Percentiles rank a stretch among this genome's conserved stretches.
Evolutionary conservation across 257 asterid genomes (phyloP).

Genomic region (Eucommia ulmoides): DNA sequence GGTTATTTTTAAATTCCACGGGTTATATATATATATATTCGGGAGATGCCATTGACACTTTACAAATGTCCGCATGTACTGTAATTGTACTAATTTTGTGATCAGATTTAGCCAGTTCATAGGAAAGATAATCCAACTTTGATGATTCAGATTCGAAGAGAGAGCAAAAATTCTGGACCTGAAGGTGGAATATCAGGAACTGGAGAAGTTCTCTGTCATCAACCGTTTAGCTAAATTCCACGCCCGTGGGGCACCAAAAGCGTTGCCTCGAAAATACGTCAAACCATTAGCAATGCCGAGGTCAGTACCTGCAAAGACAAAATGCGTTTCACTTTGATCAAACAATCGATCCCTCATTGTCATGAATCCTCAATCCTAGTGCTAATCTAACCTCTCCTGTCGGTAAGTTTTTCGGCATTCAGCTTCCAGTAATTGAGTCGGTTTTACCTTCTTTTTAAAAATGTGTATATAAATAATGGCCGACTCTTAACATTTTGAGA

Average conservation of each 20-base stretch:
- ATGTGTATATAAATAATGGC: no score
- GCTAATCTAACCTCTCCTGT: no score
- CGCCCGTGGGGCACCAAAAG: slow-evolving; percentile 35
- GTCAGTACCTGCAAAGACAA: neutral
- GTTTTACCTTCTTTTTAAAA: no score
- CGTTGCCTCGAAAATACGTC: neutral
- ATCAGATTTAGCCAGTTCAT: slow-evolving; percentile 2
- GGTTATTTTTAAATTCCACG: neutral
- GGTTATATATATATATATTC: neutral
- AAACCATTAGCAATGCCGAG: neutral
- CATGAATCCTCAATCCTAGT: no score
- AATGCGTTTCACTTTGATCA: neutral
- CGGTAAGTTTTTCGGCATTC: no score
- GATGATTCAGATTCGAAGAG: slow-evolving; percentile 54
- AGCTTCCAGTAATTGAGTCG: no score
- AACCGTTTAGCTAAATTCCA: slow-evolving; percentile 77
- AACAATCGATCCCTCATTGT: no score
- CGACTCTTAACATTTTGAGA: no score
- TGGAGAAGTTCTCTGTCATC: slow-evolving; percentile 68
- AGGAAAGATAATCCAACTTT: no score
- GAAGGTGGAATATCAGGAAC: slow-evolving; percentile 69
- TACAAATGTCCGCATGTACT: neutral
- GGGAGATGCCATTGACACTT: neutral
- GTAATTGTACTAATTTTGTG: neutral
- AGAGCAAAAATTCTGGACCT: slow-evolving; percentile 58